Base-by-base conservation (phyloP, 139 green algal species). In the Chlamydomonas urium region DNA sequence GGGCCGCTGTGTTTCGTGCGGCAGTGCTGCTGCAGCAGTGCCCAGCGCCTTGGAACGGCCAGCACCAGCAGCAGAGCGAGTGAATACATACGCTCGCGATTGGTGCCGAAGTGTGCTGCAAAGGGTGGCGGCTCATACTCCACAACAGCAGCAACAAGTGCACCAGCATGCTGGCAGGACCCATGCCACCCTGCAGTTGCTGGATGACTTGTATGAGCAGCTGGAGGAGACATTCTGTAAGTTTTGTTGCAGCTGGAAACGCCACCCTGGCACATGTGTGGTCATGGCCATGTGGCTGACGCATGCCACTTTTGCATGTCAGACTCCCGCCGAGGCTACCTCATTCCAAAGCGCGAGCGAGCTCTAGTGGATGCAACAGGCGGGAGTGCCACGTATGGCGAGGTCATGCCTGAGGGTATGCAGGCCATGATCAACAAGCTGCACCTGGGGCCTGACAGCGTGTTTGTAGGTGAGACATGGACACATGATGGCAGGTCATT, bases 381-480 rank as follows among this genome's bases (percentile, higher is more conserved):
- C 47, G 80, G 76, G 8, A 75, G 71, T 1, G 33, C 76, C 0
- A 73, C 60, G 1, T 86, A 86, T 67, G 76, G 76, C 36, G 80
- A 82, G 42, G 60, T 76, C 19, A 77, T 77, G 21, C 56, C 72
- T 28, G 37, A 65, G 14, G 80, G 76, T 29, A 53, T 57, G 66
- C 77, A 28, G 50, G 81, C 1, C 5, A 17, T 5, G 8, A 0
- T 23, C 66, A 62, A 19, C 58, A 56, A 4, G 26, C 32, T 67
- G 26, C 38, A 67, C 60, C 56, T 79, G 58, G 38, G 53, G 34
- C 5, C 6, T 1, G 59, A 79, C 10, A 57, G 71, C 34, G 74
- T 73, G 38, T 61, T 68, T 32, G 28, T 24, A n/a, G 37, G 65
- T 38, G 45, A 58, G n/a, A 23, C 36, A 23, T n/a, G 32, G 32